A percentile compares a stretch with the other conserved stretches of the same genome.
phyloP scores from a whole-genome alignment of 228 moss, liverwort and hornwort genomes.

The Sphagnum magellanicum region DNA sequence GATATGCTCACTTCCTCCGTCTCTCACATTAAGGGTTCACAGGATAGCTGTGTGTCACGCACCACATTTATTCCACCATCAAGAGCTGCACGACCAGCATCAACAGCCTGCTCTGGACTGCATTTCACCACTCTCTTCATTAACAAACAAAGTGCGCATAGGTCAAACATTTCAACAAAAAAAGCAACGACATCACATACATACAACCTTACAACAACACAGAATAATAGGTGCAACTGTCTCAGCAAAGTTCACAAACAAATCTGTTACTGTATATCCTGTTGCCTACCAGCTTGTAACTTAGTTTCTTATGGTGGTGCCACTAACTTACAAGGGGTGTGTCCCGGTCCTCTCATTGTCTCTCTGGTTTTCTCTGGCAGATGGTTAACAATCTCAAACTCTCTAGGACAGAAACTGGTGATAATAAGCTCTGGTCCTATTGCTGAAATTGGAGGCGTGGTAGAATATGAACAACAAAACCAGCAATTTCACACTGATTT shows the following conservation, averaged over 20 bases:
- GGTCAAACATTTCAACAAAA: neutral
- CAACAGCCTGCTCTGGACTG: slow-evolving; percentile 63
- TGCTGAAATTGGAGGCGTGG: neutral
- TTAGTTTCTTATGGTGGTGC: too few relatives aligned
- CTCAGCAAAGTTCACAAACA: too few relatives aligned
- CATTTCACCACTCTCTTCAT: slow-evolving; percentile 3
- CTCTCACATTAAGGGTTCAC: too few relatives aligned
- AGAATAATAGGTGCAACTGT: too few relatives aligned
- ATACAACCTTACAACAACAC: neutral
- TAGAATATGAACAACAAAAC: too few relatives aligned
- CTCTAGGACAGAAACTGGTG: neutral
- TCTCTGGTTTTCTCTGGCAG: neutral
- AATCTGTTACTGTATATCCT: too few relatives aligned
- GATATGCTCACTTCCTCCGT: too few relatives aligned
- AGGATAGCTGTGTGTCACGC: neutral
- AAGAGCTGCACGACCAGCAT: slow-evolving; percentile 74
- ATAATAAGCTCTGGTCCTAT: neutral
- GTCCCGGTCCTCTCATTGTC: neutral
- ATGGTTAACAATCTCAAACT: neutral
- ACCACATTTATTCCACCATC: slow-evolving; percentile 80
- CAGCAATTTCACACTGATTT: too few relatives aligned
- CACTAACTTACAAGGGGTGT: too few relatives aligned
- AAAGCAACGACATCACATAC: neutral
- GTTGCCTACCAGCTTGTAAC: too few relatives aligned
- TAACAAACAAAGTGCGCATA: neutral